Base-by-base conservation (phyloP, 306 rosid genomes). In the Corylus heterophylla region DNA sequence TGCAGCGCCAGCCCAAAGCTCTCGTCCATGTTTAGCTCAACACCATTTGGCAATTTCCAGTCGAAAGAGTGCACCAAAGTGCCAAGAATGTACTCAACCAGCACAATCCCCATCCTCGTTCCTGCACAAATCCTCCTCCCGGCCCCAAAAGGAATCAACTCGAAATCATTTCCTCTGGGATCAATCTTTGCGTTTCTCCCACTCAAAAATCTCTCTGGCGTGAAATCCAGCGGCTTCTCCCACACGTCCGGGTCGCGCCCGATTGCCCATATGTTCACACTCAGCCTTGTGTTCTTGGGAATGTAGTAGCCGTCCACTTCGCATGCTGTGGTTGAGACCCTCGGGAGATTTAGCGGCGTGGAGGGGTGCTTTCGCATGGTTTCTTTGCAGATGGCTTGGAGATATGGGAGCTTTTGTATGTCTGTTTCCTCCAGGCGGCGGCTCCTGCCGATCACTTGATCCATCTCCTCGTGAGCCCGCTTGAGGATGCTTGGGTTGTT, bases 41-140 rank as follows among this genome's bases (percentile, higher is more conserved):
- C 77, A 2, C 75, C 86, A 78, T 61, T 74, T 10, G 87, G 86
- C 12, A 83, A 67, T 48, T 83, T 81, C 91, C 91, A 88, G 0
- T 83, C 86, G 75, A 88, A 88, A 14, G 89, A 78, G 67, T 88
- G 91, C 14, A 88, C 81, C 79, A 88, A 78, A 20, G 82, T 83
- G 9, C 89, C 91, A 76, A 88, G 77, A 75, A 85, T 63, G 67
- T 68, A 78, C 81, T 88, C 81, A 39, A 88, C 74, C 0, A 83
- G 52, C 55, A 73, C 72, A 51, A 83, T 78, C 9, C 86, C 89
- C 91, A 88, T 88, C 51, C 80, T 84, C 17, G 83, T 80, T 74
- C 91, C 89, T 1, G 61, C 89, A 78, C 91, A 88, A 13, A 88
- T 81, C 68, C 91, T 83, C 37, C 87, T 85, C 44, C 91, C 91